Percentiles rank a stretch among this genome's conserved stretches.
These are phyloP conservation scores for Cladosporium colombiae DNA, from an alignment of 2,329 filamentous ascomycete species.

Conservation along the genomic window DNA sequence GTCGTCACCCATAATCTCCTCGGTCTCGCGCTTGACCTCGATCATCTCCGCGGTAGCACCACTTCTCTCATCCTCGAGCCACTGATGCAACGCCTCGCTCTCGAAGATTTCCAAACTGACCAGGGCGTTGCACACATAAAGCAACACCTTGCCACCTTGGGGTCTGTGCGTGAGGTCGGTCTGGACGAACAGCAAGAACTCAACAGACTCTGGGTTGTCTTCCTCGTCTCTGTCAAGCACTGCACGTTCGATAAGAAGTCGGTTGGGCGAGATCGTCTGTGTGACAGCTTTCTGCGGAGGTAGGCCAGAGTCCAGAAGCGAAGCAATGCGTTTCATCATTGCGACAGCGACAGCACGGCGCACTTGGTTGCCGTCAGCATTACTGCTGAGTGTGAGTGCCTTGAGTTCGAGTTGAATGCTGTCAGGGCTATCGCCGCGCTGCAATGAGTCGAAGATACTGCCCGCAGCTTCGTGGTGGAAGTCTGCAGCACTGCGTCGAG, in stretches of 20 bases:
- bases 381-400: slow-evolving; percentile 84
- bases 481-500: slow-evolving; percentile 52
- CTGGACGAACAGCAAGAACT: slow-evolving; percentile 81
- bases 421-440: slow-evolving; percentile 69
- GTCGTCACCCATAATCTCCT: slow-evolving; percentile 74
- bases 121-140: slow-evolving; percentile 78
- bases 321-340: slow-evolving; percentile 77
- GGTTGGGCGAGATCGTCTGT: slow-evolving; percentile 52
- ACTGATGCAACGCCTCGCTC: slow-evolving; percentile 82
- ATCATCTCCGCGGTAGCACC: slow-evolving; percentile 68
- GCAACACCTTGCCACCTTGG: slow-evolving; percentile 68
- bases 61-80: slow-evolving; percentile 80
- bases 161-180: slow-evolving; percentile 69
- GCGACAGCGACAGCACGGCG: slow-evolving; percentile 82
- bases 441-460: slow-evolving; percentile 83
- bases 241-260: slow-evolving; percentile 60
- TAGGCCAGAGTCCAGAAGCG: slow-evolving; percentile 58
- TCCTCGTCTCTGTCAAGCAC: slow-evolving; percentile 55
- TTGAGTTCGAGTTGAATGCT: slow-evolving; percentile 94
- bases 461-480: slow-evolving; percentile 88
- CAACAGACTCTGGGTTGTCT: slow-evolving; percentile 70
- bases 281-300: slow-evolving; percentile 44
- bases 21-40: slow-evolving; percentile 70
- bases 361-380: slow-evolving; percentile 87
- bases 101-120: slow-evolving; percentile 83